Percentiles rank a stretch among this genome's conserved stretches.
These are phyloP conservation scores for Leucocoprinus sp. DNA, from an alignment of 768 basidiomycete species.

Conservation along the genomic window DNA sequence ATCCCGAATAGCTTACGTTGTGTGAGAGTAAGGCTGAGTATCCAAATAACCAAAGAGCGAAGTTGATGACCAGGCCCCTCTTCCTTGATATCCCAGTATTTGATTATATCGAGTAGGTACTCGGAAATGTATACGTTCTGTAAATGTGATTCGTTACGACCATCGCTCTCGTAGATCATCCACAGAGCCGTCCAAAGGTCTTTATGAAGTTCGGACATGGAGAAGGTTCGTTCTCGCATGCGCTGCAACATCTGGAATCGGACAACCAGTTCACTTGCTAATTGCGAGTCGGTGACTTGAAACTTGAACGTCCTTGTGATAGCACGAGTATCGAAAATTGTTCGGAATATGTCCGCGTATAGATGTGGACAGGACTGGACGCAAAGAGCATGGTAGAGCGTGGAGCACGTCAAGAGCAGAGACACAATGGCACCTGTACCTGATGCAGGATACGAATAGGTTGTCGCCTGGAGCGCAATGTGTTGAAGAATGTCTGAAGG, in stretches of 20 bases:
- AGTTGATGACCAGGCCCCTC: constrained; percentile 15
- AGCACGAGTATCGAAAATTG: constrained; percentile 36
- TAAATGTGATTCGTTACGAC: constrained; percentile 39
- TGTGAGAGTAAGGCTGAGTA: constrained; percentile 31
- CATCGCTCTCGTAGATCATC: constrained; percentile 53
- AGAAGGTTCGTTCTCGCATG: constrained; percentile 30
- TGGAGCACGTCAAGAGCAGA: constrained; percentile 38
- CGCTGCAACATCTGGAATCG: constrained; percentile 43
- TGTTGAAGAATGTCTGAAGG: constrained; percentile 51
- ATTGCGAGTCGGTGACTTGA: constrained; percentile 28
- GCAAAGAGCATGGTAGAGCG: constrained; percentile 35
- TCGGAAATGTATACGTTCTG: constrained; percentile 28
- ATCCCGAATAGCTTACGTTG: constrained; percentile 25
- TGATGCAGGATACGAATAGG: constrained; percentile 22
- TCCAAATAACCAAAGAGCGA: constrained; percentile 28
- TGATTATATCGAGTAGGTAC: constrained; percentile 27
- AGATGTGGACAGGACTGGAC: constrained; percentile 39
- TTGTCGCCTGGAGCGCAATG: constrained; percentile 40
- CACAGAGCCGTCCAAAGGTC: constrained; percentile 53
- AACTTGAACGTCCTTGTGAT: constrained; percentile 17
- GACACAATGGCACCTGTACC: constrained; percentile 30
- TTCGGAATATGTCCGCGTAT: constrained; percentile 46
- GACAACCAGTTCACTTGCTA: constrained; percentile 40
- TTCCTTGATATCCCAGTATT: constrained; percentile 7
- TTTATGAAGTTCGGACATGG: constrained; percentile 21